Base-by-base conservation (phyloP, 352 stramenopile species). In the Phytopythium chamaehyphon region DNA sequence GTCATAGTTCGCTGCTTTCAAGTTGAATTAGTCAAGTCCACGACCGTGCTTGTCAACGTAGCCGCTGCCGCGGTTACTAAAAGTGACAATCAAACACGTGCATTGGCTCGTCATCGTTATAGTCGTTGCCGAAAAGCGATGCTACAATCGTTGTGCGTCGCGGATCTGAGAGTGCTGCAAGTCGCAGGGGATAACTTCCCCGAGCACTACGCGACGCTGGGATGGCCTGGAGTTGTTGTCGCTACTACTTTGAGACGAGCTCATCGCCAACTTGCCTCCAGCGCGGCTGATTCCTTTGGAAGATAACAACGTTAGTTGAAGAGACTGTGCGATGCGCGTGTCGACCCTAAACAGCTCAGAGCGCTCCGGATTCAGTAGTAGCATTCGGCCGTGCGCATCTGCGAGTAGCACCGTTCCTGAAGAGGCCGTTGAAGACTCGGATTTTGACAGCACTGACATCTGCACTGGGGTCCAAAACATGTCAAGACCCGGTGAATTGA, bases 321-420 rank as follows among this genome's bases (percentile, higher is more conserved):
- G 40, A 36, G 22, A 10, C 19, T 55, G 51, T 0, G 40, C 33
- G 23, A 51, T 33, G 19, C 47, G 35, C 1, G 33, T 60, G 39
- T 62, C 48, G 31, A 80, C 56, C 14, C 40, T 51, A 23, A 68
- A 18, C 11, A 71, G 26, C 1, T 9, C 36, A 12, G 53, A 52
- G 0, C 39, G 35, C 16, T 19, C 35, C n/a, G 59, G 42, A 33
- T 83, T 64, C 38, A 80, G 23, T 16, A 58, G 48, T 23, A 62
- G 47, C 49, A 78, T 57, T 18, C 36, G 26, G 6, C 69, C 64
- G 3, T 42, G 15, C 26, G 21, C 18, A 21, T 77, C 64, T 12
- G 52, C 40, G 7, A 78, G 7, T 0, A 83, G 37, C 26, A 73
- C n/a, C 0, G 61, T 19, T 28, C 48, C 48, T 4, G 42, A 12